Evolutionary conservation across 1,139 yeast genomes (phyloP).

Genomic region (Cylindricascospora bacillispora): DNA sequence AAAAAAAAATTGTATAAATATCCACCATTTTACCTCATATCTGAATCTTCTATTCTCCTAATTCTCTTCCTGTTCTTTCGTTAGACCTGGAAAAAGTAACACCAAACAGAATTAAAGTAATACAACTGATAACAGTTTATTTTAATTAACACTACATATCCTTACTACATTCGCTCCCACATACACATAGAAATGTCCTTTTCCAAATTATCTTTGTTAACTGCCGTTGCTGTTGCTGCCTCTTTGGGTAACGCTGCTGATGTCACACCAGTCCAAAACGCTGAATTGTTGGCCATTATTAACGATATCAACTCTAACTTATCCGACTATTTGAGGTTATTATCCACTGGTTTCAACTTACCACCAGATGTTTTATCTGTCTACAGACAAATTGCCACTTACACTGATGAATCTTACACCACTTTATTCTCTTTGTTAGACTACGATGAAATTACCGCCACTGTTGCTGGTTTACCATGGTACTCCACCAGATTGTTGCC

Average conservation of each 20-base stretch:
- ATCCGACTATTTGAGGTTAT: slow-evolving; percentile 9
- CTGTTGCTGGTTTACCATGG: slow-evolving; percentile 33
- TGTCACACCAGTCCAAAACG: slow-evolving; percentile 6
- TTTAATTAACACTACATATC: too few species aligned
- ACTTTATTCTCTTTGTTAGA: slow-evolving; percentile 24
- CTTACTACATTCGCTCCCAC: too few species aligned
- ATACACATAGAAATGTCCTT: too few species aligned
- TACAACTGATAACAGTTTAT: too few species aligned
- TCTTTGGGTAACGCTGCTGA: slow-evolving; percentile 5
- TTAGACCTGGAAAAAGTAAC: too few species aligned
- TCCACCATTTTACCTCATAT: too few species aligned
- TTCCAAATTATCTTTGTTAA: slow-evolving; percentile 4
- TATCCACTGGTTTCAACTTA: slow-evolving; percentile 11
- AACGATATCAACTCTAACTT: slow-evolving; percentile 9
- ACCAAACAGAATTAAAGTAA: too few species aligned
- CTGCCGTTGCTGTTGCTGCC: slow-evolving; percentile 7
- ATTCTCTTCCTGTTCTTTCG: too few species aligned
- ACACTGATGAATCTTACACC: slow-evolving; percentile 33
- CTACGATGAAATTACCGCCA: slow-evolving; percentile 21
- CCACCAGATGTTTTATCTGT: slow-evolving; percentile 25
- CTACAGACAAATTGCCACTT: slow-evolving; percentile 27
- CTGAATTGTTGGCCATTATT: slow-evolving; percentile 10
- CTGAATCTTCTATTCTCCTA: too few species aligned
- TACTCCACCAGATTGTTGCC: slow-evolving; percentile 28
- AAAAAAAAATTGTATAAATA: too few species aligned